A percentile compares a stretch with the other conserved stretches of the same genome.
phyloP scores from a whole-genome alignment of 305 asterid genomes.

The Coffea humblotiana region DNA sequence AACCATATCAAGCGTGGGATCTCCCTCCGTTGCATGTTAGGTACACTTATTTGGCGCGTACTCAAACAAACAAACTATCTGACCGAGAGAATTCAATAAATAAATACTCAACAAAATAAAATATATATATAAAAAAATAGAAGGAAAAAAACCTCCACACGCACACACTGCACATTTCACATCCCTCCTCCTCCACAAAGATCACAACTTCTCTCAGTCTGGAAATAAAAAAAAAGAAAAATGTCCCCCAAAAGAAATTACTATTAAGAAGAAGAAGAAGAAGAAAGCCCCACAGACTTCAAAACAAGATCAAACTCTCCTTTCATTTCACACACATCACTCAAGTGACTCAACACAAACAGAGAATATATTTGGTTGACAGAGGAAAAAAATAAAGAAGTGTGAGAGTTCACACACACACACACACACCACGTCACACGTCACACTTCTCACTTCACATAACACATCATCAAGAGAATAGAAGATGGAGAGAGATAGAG shows the following conservation, averaged over 20 bases:
- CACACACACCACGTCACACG: background rate
- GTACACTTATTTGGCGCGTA: conserved; percentile 42
- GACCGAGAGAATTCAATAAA: conserved; percentile 4
- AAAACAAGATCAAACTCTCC: conserved; percentile 8
- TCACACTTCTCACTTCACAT: background rate
- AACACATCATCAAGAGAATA: conserved; percentile 2
- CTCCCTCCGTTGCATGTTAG: conserved; percentile 10
- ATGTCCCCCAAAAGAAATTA: background rate
- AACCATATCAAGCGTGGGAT: conserved; percentile 20
- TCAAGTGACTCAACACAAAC: background rate
- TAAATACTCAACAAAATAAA: background rate
- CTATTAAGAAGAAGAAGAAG: background rate
- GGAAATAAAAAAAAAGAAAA: background rate
- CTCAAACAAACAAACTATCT: conserved; percentile 40
- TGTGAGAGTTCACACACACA: conserved; percentile 19
- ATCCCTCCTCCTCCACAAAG: too few relatives aligned
- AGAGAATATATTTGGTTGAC: conserved; percentile 16
- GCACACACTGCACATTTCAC: too few relatives aligned
- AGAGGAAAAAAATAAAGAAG: conserved; percentile 4
- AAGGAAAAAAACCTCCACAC: background rate
- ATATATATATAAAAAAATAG: background rate
- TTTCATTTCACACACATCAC: background rate
- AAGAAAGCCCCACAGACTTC: conserved; percentile 10
- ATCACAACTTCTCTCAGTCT: too few relatives aligned
- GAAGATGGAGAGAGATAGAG: too few relatives aligned